These are phyloP conservation scores for Hypoxylon sp. DNA, from an alignment of 2,329 filamentous ascomycete genomes.

Conservation along the genomic window DNA sequence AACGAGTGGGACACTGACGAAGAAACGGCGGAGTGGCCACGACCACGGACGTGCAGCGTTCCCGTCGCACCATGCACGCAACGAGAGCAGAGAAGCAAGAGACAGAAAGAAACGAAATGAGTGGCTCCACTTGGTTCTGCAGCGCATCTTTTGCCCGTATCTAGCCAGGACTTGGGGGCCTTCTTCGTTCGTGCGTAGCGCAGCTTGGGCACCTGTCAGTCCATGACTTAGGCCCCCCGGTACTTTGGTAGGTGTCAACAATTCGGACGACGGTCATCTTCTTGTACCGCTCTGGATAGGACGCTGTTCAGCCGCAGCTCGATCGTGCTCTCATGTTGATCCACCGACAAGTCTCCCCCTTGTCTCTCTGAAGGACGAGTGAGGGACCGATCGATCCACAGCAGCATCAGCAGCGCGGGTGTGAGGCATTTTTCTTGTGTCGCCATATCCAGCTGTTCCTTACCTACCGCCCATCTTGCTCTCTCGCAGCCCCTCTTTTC, in stretches of 20 bases:
- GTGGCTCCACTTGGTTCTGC: slow-evolving; percentile 1
- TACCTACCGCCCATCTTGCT: neutral
- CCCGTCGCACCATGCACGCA: slow-evolving; percentile 1
- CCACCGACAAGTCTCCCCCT: neutral
- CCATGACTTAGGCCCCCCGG: too few relatives aligned
- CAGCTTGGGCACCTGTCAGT: too few relatives aligned
- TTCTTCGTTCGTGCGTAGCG: neutral
- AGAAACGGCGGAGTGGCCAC: neutral
- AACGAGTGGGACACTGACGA: neutral
- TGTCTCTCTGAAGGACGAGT: neutral
- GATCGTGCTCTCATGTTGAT: neutral
- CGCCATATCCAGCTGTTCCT: neutral
- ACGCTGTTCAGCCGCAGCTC: too few relatives aligned
- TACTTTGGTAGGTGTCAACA: too few relatives aligned
- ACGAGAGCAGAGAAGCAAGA: neutral
- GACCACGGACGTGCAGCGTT: neutral
- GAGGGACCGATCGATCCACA: neutral
- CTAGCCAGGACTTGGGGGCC: neutral
- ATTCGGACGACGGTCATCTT: neutral
- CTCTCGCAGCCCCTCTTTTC: slow-evolving; percentile 25
- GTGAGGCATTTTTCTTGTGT: neutral
- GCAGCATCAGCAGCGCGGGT: neutral
- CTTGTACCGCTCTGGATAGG: neutral
- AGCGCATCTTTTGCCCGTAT: neutral
- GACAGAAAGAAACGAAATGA: neutral